phyloP scores from a whole-genome alignment of 176 grass and related monocot species.

The Eleusine indica region DNA sequence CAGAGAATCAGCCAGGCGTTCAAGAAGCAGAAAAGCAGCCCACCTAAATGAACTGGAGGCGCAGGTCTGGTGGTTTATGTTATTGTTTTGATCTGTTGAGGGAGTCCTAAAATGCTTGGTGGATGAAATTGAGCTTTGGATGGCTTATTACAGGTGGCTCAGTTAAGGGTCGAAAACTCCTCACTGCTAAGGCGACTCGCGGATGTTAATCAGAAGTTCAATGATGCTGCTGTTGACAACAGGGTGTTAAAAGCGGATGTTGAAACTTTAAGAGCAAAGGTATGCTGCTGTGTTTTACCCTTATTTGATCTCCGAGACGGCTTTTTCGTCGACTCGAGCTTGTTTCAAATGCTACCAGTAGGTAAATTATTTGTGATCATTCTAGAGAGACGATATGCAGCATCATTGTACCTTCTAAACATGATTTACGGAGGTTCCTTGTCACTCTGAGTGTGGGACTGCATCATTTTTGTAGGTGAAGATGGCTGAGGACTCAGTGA shows the following conservation, averaged over 20 bases:
- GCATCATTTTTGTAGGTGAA: constrained; percentile 64
- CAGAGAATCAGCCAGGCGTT: constrained; percentile 87
- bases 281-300: constrained; percentile 16
- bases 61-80: constrained; percentile 53
- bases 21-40: constrained; percentile 91
- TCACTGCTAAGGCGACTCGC: constrained; percentile 71
- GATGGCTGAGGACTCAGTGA: constrained; percentile 87
- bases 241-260: constrained; percentile 83
- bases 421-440: not conserved
- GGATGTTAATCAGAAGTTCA: constrained; percentile 86
- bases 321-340: not conserved
- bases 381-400: not conserved
- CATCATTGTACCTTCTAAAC: not conserved
- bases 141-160: constrained; percentile 55
- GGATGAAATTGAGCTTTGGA: not conserved
- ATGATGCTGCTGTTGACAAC: constrained; percentile 75
- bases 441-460: not conserved
- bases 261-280: constrained; percentile 78
- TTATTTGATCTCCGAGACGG: not conserved
- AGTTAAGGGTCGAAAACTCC: constrained; percentile 83
- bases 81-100: not conserved
- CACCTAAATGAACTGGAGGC: constrained; percentile 83
- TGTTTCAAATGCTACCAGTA: not conserved
- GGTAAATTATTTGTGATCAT: not conserved
- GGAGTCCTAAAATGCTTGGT: not conserved